Base-by-base conservation (phyloP, 352 stramenopile genomes). In the Globisporangium middletonii region DNA sequence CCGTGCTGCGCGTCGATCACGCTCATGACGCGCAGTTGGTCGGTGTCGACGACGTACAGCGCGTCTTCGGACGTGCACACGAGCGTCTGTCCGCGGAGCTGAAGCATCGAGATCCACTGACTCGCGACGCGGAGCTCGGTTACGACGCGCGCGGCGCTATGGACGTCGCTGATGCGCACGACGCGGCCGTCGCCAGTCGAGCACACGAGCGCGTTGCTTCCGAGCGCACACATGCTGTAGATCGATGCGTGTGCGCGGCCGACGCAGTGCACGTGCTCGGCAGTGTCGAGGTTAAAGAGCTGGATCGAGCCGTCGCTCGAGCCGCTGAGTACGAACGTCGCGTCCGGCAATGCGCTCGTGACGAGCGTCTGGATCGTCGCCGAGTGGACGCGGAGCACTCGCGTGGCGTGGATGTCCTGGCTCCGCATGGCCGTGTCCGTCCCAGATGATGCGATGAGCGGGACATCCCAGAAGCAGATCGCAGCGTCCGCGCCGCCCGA, bases 261-360 rank as follows among this genome's bases (percentile, higher is more conserved):
- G 5, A 92, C 45, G 1, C 61, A 67, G 5, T 72, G 71, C n/a
- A 86, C 53, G 46, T 85, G 71, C 30, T 75, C 52, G 27, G 81
- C 61, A 1, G 64, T 75, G 16, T 52, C 55, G 0, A 69, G 60
- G 30, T 80, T 74, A 55, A 89, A 92, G 42, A 83, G 68, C 42
- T 92, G 82, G 43, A 92, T 88, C 4, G 72, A 83, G 0, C 79
- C 77, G 33, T 92, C 79, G 63, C 79, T 92, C n/a, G 82, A 92
- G 23, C 77, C 74, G 35, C 73, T 88, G 19, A 83, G 65, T 5
- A 89, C 63, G n/a, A 80, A 42, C 23, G 48, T 45, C 30, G 53
- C n/a, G 6, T 63, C 50, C 15, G 33, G 5, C 2, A 30, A 59
- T 18, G 23, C 47, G n/a, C 43, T 57, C 9, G 55, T 47, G 1